A percentile compares a stretch with the other conserved stretches of the same genome.
These are phyloP conservation scores for Fagus crenata DNA, from an alignment of 306 rosid species.

Conservation along the genomic window DNA sequence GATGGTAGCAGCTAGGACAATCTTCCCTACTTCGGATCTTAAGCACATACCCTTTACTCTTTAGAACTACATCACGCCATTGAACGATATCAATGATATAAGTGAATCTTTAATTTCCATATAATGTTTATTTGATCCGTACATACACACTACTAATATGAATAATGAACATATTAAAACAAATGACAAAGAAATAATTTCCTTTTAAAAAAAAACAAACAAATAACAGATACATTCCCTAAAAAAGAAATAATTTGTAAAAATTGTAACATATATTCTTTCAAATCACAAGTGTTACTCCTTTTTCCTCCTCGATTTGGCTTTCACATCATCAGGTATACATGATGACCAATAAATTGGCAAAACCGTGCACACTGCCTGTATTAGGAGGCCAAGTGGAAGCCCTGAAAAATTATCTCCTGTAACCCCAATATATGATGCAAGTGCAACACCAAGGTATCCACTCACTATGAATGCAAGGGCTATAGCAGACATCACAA, in stretches of 20 bases:
- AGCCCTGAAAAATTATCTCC: constrained; percentile 74
- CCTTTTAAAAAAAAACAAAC: too few species aligned
- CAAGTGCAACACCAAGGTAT: constrained; percentile 80
- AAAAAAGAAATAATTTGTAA: too few species aligned
- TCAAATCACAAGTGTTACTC: constrained; percentile 27
- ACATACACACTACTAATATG: too few species aligned
- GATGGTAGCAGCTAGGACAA: too few species aligned
- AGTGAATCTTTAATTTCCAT: too few species aligned
- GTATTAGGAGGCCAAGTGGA: constrained; percentile 60
- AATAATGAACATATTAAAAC: background rate
- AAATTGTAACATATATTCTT: background rate
- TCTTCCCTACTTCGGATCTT: too few species aligned
- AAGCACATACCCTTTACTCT: too few species aligned
- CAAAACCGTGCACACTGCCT: constrained; percentile 67
- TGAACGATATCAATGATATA: too few species aligned
- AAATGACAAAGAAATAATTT: background rate
- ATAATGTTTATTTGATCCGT: too few species aligned
- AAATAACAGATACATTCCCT: too few species aligned
- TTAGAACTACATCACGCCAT: too few species aligned
- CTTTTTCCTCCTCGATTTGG: constrained; percentile 34
- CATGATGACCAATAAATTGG: constrained; percentile 79
- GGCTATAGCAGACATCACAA: constrained; percentile 75
- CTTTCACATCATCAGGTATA: constrained; percentile 55
- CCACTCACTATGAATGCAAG: constrained; percentile 79
- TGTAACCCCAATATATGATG: constrained; percentile 58